Evolutionary conservation across 306 rosid species (phyloP).

Genomic region (Citrullus colocynthis): DNA sequence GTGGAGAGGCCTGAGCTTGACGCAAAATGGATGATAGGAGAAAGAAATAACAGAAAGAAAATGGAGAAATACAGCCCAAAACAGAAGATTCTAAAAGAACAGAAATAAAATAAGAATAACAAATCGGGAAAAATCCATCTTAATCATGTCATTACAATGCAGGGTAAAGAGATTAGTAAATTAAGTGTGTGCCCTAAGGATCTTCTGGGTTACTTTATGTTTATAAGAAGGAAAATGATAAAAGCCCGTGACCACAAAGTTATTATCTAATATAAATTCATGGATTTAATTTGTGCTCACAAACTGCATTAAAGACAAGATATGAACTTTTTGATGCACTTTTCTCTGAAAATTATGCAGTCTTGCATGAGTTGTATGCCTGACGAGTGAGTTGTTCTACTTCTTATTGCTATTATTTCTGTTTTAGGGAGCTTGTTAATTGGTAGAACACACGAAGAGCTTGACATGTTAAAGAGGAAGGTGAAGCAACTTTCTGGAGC

Average conservation of each 20-base stretch:
- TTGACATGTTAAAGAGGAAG: constrained; percentile 40
- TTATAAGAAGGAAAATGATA: neutral
- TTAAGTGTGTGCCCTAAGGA: neutral
- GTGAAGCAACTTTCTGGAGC: constrained; percentile 46
- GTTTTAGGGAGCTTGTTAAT: constrained; percentile 67
- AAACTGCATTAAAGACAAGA: neutral
- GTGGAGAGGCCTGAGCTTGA: too few relatives aligned
- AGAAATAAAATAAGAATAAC: too few relatives aligned
- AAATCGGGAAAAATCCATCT: too few relatives aligned
- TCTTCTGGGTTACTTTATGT: neutral
- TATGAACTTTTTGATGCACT: neutral
- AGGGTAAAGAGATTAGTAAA: neutral
- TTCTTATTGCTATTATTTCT: neutral
- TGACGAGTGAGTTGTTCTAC: neutral
- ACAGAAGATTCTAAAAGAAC: too few relatives aligned
- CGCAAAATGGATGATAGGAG: too few relatives aligned
- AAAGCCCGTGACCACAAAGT: neutral
- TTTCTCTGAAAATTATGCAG: neutral
- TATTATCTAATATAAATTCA: neutral
- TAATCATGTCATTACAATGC: neutral
- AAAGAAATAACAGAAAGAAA: too few relatives aligned
- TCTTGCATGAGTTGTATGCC: neutral
- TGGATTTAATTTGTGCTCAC: neutral
- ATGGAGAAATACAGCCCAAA: too few relatives aligned
- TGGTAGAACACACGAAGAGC: constrained; percentile 47